Evolutionary conservation across 2,329 filamentous ascomycete species (phyloP).

Genomic region (Trichoderma afroharzianum): DNA sequence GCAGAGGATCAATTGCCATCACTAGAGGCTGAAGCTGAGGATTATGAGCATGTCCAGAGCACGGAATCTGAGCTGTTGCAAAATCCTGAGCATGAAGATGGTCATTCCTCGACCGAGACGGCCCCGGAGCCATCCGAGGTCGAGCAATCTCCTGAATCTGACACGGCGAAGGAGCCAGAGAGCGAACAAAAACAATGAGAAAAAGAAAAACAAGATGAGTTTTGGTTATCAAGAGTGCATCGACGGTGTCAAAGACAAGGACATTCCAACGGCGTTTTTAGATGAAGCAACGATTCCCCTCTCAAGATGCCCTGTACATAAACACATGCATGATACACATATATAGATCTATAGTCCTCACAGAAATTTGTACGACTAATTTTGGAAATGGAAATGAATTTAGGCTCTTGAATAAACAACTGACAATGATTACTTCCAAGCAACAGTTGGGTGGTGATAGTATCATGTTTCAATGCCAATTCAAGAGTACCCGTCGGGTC

Average conservation of each 20-base stretch:
- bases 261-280: background rate
- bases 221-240: background rate
- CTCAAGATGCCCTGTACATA: background rate
- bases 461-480: too few relatives aligned
- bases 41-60: background rate
- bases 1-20: background rate
- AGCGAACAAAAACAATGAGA: background rate
- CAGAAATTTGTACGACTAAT: background rate
- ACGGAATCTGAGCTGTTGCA: background rate
- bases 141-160: background rate
- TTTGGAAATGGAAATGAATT: background rate
- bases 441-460: background rate
- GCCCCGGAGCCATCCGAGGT: background rate
- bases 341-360: background rate
- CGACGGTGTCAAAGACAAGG: background rate
- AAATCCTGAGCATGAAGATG: background rate
- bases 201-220: background rate
- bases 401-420: background rate
- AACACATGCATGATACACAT: background rate
- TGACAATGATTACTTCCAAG: background rate
- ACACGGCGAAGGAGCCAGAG: background rate
- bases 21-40: background rate
- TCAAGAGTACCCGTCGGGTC: too few relatives aligned
- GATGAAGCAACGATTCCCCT: slow-evolving; percentile 3
- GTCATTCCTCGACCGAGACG: background rate